A percentile compares a stretch with the other conserved stretches of the same genome.
phyloP scores from a whole-genome alignment of 192 early-diverging fungal species.

The Pilaira anomala region DNA sequence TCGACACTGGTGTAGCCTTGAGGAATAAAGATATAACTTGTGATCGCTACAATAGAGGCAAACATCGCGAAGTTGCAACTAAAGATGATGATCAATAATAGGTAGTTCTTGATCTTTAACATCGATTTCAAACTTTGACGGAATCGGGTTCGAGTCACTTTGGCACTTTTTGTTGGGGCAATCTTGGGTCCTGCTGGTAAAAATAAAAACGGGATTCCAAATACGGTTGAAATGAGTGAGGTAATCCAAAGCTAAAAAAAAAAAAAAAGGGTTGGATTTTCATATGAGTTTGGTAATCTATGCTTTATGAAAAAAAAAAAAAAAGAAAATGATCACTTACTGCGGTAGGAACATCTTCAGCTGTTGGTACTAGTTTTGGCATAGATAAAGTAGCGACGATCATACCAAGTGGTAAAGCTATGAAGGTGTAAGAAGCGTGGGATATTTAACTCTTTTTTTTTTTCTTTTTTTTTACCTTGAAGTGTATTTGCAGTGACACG shows the following conservation, averaged over 20 bases:
- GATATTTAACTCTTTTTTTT: too few species aligned
- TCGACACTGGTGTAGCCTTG: constrained; percentile 10
- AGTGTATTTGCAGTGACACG: constrained; percentile 33
- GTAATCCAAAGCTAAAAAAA: constrained; percentile 13
- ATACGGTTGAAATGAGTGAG: constrained; percentile 13
- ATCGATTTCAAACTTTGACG: constrained; percentile 6
- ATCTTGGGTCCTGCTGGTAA: constrained; percentile 25
- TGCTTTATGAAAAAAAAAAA: too few species aligned
- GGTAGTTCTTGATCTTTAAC: constrained; percentile 18
- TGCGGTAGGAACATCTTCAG: constrained; percentile 21
- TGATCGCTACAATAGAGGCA: constrained; percentile 14
- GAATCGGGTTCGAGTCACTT: constrained; percentile 13
- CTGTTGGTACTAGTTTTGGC: constrained; percentile 15
- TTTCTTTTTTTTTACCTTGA: constrained; percentile 4
- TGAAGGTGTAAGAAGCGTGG: too few species aligned
- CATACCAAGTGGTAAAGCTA: constrained; percentile 24
- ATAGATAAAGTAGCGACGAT: constrained; percentile 24
- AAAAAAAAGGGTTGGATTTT: neutral
- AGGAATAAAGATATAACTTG: constrained; percentile 10
- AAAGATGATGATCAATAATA: constrained; percentile 13
- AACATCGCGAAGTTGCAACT: constrained; percentile 9
- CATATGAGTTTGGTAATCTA: neutral
- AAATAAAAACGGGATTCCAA: constrained; percentile 16
- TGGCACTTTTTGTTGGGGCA: constrained; percentile 16
- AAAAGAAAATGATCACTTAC: neutral